These are phyloP conservation scores for Cardamine occulta DNA, from an alignment of 345 rosid species.

Conservation along the genomic window DNA sequence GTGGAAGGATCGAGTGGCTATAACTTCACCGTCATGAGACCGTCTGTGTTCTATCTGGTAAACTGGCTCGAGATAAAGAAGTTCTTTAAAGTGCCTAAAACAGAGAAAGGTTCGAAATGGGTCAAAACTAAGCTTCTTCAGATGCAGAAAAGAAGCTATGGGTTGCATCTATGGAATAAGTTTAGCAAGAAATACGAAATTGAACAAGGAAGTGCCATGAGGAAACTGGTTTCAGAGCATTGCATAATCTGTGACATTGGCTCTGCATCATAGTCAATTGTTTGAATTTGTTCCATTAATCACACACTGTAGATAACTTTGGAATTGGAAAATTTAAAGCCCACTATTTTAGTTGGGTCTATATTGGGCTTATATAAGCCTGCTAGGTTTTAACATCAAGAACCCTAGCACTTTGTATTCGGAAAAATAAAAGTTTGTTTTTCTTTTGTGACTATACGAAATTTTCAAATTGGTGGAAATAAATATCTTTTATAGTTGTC, in stretches of 20 bases:
- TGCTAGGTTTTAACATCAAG: neutral
- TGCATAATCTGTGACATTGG: conserved; percentile 43
- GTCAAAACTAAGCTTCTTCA: conserved; percentile 53
- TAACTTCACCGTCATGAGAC: conserved; percentile 64
- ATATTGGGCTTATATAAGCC: neutral
- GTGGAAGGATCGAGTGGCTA: conserved; percentile 47
- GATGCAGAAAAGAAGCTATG: conserved; percentile 54
- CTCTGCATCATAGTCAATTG: neutral
- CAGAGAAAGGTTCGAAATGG: conserved; percentile 51
- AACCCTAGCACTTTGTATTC: neutral
- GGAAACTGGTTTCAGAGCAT: conserved; percentile 48
- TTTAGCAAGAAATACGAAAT: conserved; percentile 44
- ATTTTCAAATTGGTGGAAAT: neutral
- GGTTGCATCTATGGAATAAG: conserved; percentile 69
- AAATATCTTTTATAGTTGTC: neutral
- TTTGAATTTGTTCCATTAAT: neutral
- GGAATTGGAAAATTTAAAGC: neutral
- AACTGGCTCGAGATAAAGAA: conserved; percentile 60
- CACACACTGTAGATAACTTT: conserved; percentile 15
- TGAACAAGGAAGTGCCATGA: conserved; percentile 52
- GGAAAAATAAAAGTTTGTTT: neutral
- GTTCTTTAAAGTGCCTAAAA: conserved; percentile 56
- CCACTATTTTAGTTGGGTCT: neutral
- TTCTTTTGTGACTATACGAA: neutral
- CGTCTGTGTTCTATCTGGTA: conserved; percentile 68